These are phyloP conservation scores for Pseudocercospora vitis DNA, from an alignment of 2,329 filamentous ascomycete species.

Conservation along the genomic window DNA sequence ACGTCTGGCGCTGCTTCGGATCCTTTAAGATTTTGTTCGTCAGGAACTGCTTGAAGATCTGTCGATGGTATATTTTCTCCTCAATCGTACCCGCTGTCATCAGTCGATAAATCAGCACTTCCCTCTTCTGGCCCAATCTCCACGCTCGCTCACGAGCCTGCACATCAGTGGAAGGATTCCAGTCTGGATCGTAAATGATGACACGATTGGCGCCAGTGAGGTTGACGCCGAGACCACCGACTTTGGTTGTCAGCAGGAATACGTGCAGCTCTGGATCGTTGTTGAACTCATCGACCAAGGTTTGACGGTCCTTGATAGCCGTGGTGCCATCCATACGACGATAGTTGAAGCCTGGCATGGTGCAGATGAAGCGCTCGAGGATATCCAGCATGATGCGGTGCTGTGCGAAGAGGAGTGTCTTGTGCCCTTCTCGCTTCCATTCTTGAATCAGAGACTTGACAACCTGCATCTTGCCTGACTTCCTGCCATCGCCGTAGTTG, in stretches of 20 bases:
- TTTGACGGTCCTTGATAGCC: conserved; percentile 82
- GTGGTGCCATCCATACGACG: conserved; percentile 93
- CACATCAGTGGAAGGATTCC: conserved; percentile 95
- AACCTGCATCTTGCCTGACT: conserved; percentile 95
- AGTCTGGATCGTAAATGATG: conserved; percentile 98
- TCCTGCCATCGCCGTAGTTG: conserved; percentile 72
- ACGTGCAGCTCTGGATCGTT: conserved; percentile 74
- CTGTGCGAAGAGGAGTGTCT: conserved; percentile 89
- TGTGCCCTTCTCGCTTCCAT: conserved; percentile 91
- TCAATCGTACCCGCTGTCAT: conserved; percentile 98
- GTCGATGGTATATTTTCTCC: conserved; percentile 97
- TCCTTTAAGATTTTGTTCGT: conserved; percentile 95
- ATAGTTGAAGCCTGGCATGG: conserved; percentile 70
- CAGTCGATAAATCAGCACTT: conserved; percentile 94
- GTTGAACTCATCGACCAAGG: conserved; percentile 91
- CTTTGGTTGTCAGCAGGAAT: conserved; percentile 92
- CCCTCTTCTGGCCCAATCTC: conserved; percentile 90
- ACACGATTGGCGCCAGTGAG: conserved; percentile 92
- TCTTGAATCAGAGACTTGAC: conserved; percentile 82
- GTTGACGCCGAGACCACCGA: conserved; percentile 90
- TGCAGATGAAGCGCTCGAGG: conserved; percentile 74
- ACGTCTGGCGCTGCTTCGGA: conserved; percentile 87
- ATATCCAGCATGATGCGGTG: conserved; percentile 95
- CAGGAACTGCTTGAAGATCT: conserved; percentile 97
- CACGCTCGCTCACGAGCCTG: conserved; percentile 95